Evolutionary conservation across 2,329 filamentous ascomycete genomes (phyloP).

Genomic region (Phialemonium atrogriseum): DNA sequence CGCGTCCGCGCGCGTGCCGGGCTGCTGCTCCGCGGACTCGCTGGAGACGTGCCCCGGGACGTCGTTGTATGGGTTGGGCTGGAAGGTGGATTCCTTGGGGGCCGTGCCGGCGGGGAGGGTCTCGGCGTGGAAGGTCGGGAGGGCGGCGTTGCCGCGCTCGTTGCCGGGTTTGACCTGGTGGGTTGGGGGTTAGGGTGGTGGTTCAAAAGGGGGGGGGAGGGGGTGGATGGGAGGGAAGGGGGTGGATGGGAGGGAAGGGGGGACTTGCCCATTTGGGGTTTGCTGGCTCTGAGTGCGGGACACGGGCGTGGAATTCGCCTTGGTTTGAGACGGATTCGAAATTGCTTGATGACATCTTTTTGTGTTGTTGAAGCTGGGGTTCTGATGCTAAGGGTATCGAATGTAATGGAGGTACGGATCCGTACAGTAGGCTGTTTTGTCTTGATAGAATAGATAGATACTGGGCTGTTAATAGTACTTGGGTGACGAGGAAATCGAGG

Average conservation of each 20-base stretch:
- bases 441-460: too few relatives aligned
- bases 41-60: slow-evolving; percentile 26
- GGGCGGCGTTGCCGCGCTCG: slow-evolving; percentile 48
- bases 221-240: neutral
- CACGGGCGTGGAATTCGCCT: slow-evolving; percentile 46
- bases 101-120: slow-evolving; percentile 55
- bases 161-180: slow-evolving; percentile 59
- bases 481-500: too few relatives aligned
- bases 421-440: too few relatives aligned
- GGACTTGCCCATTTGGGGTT: slow-evolving; percentile 44
- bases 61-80: slow-evolving; percentile 27
- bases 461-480: too few relatives aligned
- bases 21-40: slow-evolving; percentile 13
- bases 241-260: neutral
- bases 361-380: too few relatives aligned
- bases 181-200: slow-evolving; percentile 4
- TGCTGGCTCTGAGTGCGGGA: slow-evolving; percentile 42
- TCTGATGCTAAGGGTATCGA: too few relatives aligned
- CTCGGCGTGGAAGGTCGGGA: slow-evolving; percentile 56
- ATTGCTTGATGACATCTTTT: slow-evolving; percentile 25
- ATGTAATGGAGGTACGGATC: too few relatives aligned
- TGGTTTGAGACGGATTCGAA: slow-evolving; percentile 43
- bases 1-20: slow-evolving; percentile 17
- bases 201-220: neutral
- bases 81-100: slow-evolving; percentile 34